Evolutionary conservation across 139 green algal species (phyloP).

Genomic region (Chloropicon primus): DNA sequence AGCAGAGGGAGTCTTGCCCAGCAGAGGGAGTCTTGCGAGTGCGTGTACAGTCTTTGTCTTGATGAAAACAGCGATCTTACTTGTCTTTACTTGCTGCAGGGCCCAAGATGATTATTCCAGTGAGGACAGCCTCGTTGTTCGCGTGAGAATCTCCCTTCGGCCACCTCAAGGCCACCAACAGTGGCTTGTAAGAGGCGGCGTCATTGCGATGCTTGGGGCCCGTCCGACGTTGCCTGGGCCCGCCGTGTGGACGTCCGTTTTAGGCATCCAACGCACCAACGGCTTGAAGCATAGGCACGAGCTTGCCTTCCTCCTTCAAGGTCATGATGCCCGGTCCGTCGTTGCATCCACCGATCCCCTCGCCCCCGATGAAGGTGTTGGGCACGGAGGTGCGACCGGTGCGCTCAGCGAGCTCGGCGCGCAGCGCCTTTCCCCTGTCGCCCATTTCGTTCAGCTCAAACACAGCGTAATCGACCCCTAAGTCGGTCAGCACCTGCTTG

Average conservation of each 20-base stretch:
- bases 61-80: no score
- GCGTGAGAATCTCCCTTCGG: no score
- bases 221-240: neutral
- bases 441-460: constrained; percentile 40
- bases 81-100: no score
- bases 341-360: constrained; percentile 14
- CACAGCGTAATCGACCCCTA: constrained; percentile 28
- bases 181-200: neutral
- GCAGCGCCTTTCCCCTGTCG: constrained; percentile 29
- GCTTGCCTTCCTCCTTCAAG: constrained; percentile 38
- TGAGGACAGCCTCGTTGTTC: no score
- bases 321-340: constrained; percentile 40
- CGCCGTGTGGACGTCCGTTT: neutral
- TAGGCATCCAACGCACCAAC: constrained; percentile 35
- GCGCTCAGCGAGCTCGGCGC: constrained; percentile 34
- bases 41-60: no score
- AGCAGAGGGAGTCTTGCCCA: no score
- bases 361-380: neutral
- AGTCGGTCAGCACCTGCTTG: constrained; percentile 33
- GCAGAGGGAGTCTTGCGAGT: no score
- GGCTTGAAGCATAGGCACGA: constrained; percentile 37
- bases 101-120: no score
- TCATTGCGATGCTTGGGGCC: neutral
- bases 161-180: neutral
- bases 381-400: neutral